Base-by-base conservation (phyloP, 768 basidiomycete genomes). In the Gloeostereum incarnatum region DNA sequence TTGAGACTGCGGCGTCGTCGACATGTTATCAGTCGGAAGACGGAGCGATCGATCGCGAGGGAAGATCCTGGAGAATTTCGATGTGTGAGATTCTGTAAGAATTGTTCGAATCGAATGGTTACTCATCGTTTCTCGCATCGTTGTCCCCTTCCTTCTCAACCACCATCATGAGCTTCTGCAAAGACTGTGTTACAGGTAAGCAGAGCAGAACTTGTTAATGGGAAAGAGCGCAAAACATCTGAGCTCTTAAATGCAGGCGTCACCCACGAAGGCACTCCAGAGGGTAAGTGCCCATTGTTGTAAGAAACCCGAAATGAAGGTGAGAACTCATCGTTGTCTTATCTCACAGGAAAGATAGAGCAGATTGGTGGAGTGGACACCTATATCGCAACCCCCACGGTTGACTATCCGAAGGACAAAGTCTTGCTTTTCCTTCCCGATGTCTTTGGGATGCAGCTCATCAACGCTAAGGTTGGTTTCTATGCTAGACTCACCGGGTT, bases 341-440 rank as follows among this genome's bases (percentile, higher is more conserved):
- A 19, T 29, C 36, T 30, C 10, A 14, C 29, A 78, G 77, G 77
- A 18, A 64, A 62, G 49, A 53, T 60, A 48, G 66, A 72, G 44
- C 44, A 49, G 18, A 62, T 78, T 40, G 61, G 54, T 18, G 75
- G 73, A 2, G 61, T 77, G 32, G 50, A 58, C 6, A 61, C 57
- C 44, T 81, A 81, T 43, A 61, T 77, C 36, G 68, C 71, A 1
- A 74, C 69, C 1, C 79, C 79, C 9, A 52, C 61, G 1, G 46
- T 48, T 2, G 66, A 69, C 26, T 76, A 72, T 42, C 55, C 67
- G 38, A 71, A 74, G 54, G 63, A 70, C 45, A 79, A 77, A 51
- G 73, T 66, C 19, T 38, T 81, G 34, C 62, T 81, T 19, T 72
- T 61, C 59, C 51, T 80, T 18, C 40, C 71, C 3, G 79, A 77